Base-by-base conservation (phyloP, 176 grass and related monocot genomes). In the Avena atlantica region DNA sequence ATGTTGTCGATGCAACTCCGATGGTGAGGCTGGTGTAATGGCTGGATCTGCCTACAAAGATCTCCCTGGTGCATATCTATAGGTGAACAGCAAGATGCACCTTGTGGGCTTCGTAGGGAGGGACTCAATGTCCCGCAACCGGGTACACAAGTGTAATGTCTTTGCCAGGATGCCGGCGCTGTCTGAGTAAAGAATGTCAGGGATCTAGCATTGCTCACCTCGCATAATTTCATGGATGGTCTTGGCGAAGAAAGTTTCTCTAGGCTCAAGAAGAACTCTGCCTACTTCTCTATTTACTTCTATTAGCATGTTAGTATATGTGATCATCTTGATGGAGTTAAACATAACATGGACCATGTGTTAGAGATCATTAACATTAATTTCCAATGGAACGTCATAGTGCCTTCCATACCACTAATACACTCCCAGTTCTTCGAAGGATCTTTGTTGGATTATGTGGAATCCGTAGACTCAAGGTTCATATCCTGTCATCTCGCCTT, bases 11-110 rank as follows among this genome's bases (percentile, higher is more conserved):
- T 0, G 68, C 5, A 8, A 21, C 73, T 1, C 62, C 2, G 4
- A 52, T 49, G 9, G 84, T 27, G 31, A 67, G 20, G 47, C 61
- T 34, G 9, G 1, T 78, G 73, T 61, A 60, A 3, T 65, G 48
- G 8, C 29, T 85, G 60, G 15, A 19, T 56, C 3, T 56, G 15
- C 53, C 53, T 1, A 13, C 4, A 6, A 3, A 21, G 19, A 17
- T 85, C 59, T 66, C 45, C 59, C 59, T 36, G 27, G 60, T 52
- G 37, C 50, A 10, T 86, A 79, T 64, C 64, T 86, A 11, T 20
- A 70, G 3, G 25, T 56, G 24, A 56, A 79, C n/a, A 76, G 84
- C 17, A 12, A 86, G 52, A 52, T 86, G 8, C 66, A 86, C 62
- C 8, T 86, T 0, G 77, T 86, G 6, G 65, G 77, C 2, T 7